Percentiles rank a stretch among this genome's conserved stretches.
phyloP scores from a whole-genome alignment of 345 rosid genomes.

The Diplotaxis tenuifolia region DNA sequence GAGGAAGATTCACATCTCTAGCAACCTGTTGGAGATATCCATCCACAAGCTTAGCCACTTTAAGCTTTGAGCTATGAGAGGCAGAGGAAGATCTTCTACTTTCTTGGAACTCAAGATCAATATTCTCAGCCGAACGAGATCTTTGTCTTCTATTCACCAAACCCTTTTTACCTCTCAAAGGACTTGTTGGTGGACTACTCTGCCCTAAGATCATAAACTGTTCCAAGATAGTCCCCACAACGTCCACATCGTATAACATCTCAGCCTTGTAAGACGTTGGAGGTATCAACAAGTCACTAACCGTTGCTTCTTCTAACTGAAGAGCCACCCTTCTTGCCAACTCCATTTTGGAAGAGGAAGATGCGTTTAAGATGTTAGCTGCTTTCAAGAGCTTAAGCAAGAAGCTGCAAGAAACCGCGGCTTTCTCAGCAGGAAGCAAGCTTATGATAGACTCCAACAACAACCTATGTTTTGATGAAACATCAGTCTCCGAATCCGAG shows the following conservation, averaged over 20 bases:
- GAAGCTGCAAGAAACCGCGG: conserved; percentile 75
- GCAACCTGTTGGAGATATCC: conserved; percentile 82
- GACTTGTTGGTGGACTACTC: conserved; percentile 89
- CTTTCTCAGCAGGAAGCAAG: conserved; percentile 82
- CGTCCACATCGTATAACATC: conserved; percentile 68
- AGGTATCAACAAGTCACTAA: conserved; percentile 78
- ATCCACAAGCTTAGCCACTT: conserved; percentile 94
- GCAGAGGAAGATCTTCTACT: conserved; percentile 96
- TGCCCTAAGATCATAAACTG: conserved; percentile 85
- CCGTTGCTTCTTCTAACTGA: conserved; percentile 86
- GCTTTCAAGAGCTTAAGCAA: conserved; percentile 88
- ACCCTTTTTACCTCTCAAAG: conserved; percentile 66
- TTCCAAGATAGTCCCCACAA: conserved; percentile 71
- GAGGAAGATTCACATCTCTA: conserved; percentile 64
- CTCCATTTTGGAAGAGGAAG: conserved; percentile 72
- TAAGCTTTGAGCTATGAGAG: conserved; percentile 86
- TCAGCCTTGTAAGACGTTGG: conserved; percentile 45
- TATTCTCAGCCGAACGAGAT: conserved; percentile 90
- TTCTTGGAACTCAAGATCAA: conserved; percentile 76
- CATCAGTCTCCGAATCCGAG: conserved; percentile 58
- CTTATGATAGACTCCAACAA: conserved; percentile 83
- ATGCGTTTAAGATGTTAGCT: conserved; percentile 65
- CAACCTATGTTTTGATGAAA: conserved; percentile 61
- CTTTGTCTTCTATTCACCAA: conserved; percentile 63
- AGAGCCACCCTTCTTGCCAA: conserved; percentile 75